Evolutionary conservation across 805 yeast genomes (phyloP), one percentile per base, ranked within the genome.

Genomic region (Sungouiella thailandica): DNA sequence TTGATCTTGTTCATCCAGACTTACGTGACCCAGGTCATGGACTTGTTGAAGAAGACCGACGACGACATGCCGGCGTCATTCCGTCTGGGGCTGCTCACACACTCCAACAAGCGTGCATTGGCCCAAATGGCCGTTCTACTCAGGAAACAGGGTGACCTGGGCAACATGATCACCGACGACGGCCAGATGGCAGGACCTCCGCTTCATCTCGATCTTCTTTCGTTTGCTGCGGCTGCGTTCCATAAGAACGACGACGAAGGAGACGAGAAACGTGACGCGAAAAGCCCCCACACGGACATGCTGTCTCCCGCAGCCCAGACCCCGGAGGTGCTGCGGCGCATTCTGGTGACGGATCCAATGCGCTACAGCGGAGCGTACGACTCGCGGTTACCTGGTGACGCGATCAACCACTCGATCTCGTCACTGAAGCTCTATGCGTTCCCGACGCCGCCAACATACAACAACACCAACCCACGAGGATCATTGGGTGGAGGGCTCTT

Each of bases 1-100:
- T 55, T 80, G 17, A 74, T 76, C 13, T 54, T 80, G 19, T 80
- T 78, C 44, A 65, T 74, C 11, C 82, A 78, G 46, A 78, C 84
- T 0, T 80, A 78, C 50, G 68, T 73, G 1, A 69, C 70, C 23
- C 82, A 78, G 51, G 68, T 79, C 37, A 61, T 51, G 30, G 58
- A 52, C 23, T 41, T 64, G 25, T 36, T 64, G 13, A 39, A 40
- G 17, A 50, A 47, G 13, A 47, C 50, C 23, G 52, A 52, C 12
- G 53, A 49, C 35, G 47, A 49, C 20, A 37, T 43, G 18, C 46
- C 49, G 2, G 23, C 12, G 7, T 7, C 22, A 5, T 22, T 28
- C 25, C n/a, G 25, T 32, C 22, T 12, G 6, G 22, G 7, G 7
- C 14, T 14, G 9, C 22, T 19, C 9, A 7, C 22, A 7, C 22